Evolutionary conservation across 345 rosid species (phyloP).

Genomic region (Acer saccharum): DNA sequence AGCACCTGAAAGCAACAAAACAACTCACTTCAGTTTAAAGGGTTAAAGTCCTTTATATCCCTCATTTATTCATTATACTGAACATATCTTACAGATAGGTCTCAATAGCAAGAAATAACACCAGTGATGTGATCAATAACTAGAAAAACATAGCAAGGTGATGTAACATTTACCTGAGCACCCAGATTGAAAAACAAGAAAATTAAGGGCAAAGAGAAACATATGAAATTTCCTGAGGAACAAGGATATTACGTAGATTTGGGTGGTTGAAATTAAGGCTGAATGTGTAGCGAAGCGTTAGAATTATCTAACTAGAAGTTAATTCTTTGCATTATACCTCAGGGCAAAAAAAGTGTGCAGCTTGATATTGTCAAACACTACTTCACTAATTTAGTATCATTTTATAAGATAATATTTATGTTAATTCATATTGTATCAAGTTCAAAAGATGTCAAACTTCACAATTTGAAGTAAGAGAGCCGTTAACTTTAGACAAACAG

Average conservation of each 20-base stretch:
- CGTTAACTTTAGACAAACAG: not conserved
- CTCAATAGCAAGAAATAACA: not conserved
- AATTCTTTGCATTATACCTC: not conserved
- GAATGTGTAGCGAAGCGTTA: not conserved
- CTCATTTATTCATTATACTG: conserved; percentile 3
- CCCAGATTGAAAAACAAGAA: not conserved
- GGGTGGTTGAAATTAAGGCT: not conserved
- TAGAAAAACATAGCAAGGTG: not conserved
- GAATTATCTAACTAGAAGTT: not conserved
- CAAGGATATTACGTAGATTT: not conserved
- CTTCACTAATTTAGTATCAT: not conserved
- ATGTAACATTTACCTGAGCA: not conserved
- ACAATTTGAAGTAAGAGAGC: not conserved
- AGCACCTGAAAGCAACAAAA: conserved; percentile 59
- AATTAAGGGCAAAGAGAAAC: conserved; percentile 2
- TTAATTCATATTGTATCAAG: not conserved
- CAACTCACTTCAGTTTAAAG: conserved; percentile 20
- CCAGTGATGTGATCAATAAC: not conserved
- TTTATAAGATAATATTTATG: not conserved
- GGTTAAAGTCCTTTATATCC: not conserved
- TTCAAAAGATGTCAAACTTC: conserved; percentile 3
- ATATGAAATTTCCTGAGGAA: not conserved
- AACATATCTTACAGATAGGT: not conserved
- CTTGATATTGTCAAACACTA: not conserved
- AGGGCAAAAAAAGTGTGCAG: not conserved